These are phyloP conservation scores for Xylona heveae DNA, from an alignment of 495 filamentous ascomycete species.

Conservation along the genomic window DNA sequence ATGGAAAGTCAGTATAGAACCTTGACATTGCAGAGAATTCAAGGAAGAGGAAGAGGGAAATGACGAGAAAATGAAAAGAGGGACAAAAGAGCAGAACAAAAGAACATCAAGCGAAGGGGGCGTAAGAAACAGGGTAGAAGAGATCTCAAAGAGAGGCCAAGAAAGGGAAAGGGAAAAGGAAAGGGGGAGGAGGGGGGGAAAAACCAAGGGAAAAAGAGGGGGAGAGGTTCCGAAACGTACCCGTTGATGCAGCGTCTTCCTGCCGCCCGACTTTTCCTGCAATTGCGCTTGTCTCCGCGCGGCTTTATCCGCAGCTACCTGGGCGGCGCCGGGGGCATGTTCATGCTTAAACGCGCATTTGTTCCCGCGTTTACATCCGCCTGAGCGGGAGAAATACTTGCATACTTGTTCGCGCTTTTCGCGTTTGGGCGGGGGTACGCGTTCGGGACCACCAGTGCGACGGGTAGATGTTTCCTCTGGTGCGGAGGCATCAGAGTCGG, in stretches of 20 bases:
- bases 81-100: too few species aligned
- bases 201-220: too few species aligned
- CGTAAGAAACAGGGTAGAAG: too few species aligned
- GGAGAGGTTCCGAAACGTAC: too few species aligned
- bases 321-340: background rate
- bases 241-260: slow-evolving; percentile 5
- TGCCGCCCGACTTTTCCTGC: slow-evolving; percentile 2
- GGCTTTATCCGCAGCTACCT: background rate
- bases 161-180: too few species aligned
- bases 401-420: slow-evolving; percentile 1
- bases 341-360: background rate
- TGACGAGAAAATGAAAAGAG: too few species aligned
- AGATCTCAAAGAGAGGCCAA: too few species aligned
- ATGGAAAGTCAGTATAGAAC: background rate
- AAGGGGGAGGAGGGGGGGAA: too few species aligned
- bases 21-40: background rate
- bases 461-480: slow-evolving; percentile 3
- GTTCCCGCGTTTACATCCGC: slow-evolving; percentile 1
- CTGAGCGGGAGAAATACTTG: background rate
- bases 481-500: background rate
- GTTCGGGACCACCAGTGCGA: background rate
- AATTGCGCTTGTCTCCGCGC: background rate
- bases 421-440: slow-evolving; percentile 3
- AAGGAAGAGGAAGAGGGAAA: background rate
- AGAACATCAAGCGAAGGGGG: too few species aligned